Evolutionary conservation across 1,139 yeast genomes (phyloP).

Genomic region (Hansenula lynferdii): DNA sequence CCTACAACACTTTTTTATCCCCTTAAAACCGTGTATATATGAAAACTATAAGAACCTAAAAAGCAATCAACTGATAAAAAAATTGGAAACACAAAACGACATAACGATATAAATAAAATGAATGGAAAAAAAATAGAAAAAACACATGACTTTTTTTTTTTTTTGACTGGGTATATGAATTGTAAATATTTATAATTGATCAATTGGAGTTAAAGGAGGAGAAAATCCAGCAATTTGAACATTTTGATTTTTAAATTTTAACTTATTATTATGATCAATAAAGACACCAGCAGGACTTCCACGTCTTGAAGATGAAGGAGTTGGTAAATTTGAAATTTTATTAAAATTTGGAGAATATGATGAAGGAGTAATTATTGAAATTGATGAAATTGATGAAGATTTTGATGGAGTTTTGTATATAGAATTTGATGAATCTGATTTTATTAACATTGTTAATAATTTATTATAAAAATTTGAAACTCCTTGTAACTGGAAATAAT

Average conservation of each 20-base stretch:
- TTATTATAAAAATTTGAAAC: constrained; percentile 13
- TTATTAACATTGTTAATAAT: constrained; percentile 10
- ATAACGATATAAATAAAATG: neutral
- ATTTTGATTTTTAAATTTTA: neutral
- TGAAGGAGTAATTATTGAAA: constrained; percentile 1
- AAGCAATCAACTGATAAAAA: too few species aligned
- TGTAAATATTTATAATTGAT: constrained; percentile 1
- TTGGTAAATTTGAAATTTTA: constrained; percentile 8
- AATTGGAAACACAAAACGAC: too few species aligned
- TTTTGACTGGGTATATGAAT: neutral
- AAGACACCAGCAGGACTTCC: constrained; percentile 20
- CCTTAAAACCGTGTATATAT: neutral
- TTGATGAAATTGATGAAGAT: constrained; percentile 7
- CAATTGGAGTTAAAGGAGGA: constrained; percentile 19
- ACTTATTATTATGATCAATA: neutral
- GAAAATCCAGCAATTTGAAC: constrained; percentile 8
- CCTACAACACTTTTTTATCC: constrained; percentile 2
- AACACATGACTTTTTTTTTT: neutral
- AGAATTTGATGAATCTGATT: neutral
- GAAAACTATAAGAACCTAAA: neutral
- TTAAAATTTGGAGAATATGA: constrained; percentile 5
- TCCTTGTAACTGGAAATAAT: constrained; percentile 12
- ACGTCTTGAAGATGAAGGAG: constrained; percentile 23
- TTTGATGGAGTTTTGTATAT: constrained; percentile 9
- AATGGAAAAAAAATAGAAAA: neutral